Base-by-base conservation (phyloP, 2,329 filamentous ascomycete species). In the Thielaviopsis punctulata region DNA sequence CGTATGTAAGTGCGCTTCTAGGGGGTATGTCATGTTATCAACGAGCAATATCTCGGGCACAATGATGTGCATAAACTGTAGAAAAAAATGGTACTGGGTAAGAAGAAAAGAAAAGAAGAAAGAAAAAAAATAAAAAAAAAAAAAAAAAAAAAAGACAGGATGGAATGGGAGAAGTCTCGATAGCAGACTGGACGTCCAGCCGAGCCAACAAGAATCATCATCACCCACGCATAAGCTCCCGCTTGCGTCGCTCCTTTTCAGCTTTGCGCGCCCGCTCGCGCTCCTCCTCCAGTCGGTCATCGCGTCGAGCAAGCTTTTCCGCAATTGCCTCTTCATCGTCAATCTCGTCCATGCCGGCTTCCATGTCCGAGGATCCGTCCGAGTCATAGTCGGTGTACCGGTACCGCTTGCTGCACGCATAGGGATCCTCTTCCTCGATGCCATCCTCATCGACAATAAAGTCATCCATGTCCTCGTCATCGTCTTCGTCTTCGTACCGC, bases 281-380 rank as follows among this genome's bases (percentile, higher is more conserved):
- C 2, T 70, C 71, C 58, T 83, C 67, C 55, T 83, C 79, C 58
- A 77, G 69, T 18, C 75, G 69, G 59, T 89, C 85, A 62, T 89
- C 85, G 46, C 73, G 72, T 45, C 75, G 76, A 22, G 83, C 85
- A 52, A 73, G 70, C 25, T 68, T 65, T 55, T 81, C 74, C 2
- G 84, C 82, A 48, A 68, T 62, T 46, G 71, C 68, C 62, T 90
- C 85, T 63, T 90, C 85, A 33, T 73, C 68, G 56, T 87, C 82
- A 50, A 89, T 76, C 58, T 88, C 84, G 55, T 80, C 81, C 36
- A 82, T 63, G 30, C 82, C 83, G 2, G 82, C 85, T 63, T 88
- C 84, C 82, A 88, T 88, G 59, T 86, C 84, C 5, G 82, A 86
- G 4, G 80, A 84, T 5, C 63, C 77, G 52, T 83, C 82, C 0